These are phyloP conservation scores for Metarhizium humberi DNA, from an alignment of 2,329 filamentous ascomycete genomes.

Conservation along the genomic window DNA sequence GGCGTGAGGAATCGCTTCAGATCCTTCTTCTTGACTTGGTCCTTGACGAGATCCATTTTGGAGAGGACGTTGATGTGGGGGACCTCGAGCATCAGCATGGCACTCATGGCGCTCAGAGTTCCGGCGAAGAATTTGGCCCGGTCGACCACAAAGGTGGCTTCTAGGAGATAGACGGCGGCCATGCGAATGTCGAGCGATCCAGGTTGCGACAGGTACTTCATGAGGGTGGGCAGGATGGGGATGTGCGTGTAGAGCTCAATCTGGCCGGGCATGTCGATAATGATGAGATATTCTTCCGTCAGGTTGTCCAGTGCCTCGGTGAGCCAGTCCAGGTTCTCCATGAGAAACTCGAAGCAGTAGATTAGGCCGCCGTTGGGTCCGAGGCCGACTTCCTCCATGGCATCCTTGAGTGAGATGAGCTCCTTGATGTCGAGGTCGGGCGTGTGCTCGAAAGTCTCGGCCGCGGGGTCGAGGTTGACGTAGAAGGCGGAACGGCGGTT, in stretches of 20 bases:
- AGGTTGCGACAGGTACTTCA: constrained; percentile 68
- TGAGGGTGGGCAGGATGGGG: constrained; percentile 77
- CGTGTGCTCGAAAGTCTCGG: constrained; percentile 82
- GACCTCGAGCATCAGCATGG: constrained; percentile 97
- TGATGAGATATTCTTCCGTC: constrained; percentile 92
- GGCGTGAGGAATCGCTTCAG: constrained; percentile 85
- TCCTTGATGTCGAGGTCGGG: constrained; percentile 95
- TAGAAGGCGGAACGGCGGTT: constrained; percentile 94
- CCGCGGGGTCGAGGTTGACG: constrained; percentile 95
- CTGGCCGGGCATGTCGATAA: constrained; percentile 98
- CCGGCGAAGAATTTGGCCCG: constrained; percentile 96
- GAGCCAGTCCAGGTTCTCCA: constrained; percentile 89
- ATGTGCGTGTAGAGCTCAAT: constrained; percentile 98
- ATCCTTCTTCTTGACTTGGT: constrained; percentile 77
- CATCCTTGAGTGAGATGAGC: constrained; percentile 85
- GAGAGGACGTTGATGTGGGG: constrained; percentile 93
- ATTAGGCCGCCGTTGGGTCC: constrained; percentile 90
- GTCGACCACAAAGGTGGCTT: constrained; percentile 92
- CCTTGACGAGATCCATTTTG: constrained; percentile 96
- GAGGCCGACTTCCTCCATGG: constrained; percentile 88
- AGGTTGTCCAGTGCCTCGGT: constrained; percentile 75
- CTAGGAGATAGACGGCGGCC: constrained; percentile 88
- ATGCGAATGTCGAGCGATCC: constrained; percentile 82
- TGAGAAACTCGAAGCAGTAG: constrained; percentile 93
- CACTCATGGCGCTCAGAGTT: constrained; percentile 92